Percentiles rank a stretch among this genome's conserved stretches.
Evolutionary conservation across 352 stramenopile genomes (phyloP).

Genomic region (Phytophthora ramorum): DNA sequence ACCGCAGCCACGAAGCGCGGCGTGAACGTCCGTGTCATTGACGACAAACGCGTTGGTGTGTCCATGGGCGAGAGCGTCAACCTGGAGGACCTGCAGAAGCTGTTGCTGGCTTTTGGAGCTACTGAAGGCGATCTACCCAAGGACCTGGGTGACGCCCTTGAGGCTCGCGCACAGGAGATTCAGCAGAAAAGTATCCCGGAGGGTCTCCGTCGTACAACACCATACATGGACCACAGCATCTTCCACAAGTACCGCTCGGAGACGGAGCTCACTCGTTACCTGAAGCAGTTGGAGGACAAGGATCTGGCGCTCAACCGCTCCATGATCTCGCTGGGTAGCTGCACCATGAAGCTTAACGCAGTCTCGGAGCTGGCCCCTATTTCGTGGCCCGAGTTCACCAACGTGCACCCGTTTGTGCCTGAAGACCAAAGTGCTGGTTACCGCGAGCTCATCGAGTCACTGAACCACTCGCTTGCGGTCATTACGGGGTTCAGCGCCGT

Average conservation of each 20-base stretch:
- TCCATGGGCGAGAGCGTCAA: conserved; percentile 97
- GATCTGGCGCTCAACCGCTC: conserved; percentile 99
- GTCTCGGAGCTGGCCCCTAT: conserved; percentile 97
- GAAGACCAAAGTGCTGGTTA: conserved; percentile 96
- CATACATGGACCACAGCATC: conserved; percentile 95
- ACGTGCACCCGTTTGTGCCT: conserved; percentile 98
- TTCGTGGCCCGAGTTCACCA: conserved; percentile 97
- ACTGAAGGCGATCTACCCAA: conserved; percentile 46
- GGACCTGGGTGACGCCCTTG: conserved; percentile 52
- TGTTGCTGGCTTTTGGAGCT: conserved; percentile 87
- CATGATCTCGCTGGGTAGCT: conserved; percentile 99
- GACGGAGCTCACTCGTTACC: conserved; percentile 96
- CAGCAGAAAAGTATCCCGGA: conserved; percentile 67
- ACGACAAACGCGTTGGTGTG: conserved; percentile 90
- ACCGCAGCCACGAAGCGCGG: conserved; percentile 65
- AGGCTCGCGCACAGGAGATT: conserved; percentile 57
- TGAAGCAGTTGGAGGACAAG: conserved; percentile 98
- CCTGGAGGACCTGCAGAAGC: conserved; percentile 86
- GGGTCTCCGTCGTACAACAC: conserved; percentile 60
- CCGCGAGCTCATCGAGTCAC: conserved; percentile 96
- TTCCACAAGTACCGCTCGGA: conserved; percentile 98
- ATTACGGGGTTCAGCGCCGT: conserved; percentile 99
- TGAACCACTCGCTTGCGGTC: conserved; percentile 96
- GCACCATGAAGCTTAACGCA: conserved; percentile 99
- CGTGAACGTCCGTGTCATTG: conserved; percentile 90